Conservation (phyloP, 2,329 filamentous ascomycete genomes). For the Sporothrix brasiliensis region DNA sequence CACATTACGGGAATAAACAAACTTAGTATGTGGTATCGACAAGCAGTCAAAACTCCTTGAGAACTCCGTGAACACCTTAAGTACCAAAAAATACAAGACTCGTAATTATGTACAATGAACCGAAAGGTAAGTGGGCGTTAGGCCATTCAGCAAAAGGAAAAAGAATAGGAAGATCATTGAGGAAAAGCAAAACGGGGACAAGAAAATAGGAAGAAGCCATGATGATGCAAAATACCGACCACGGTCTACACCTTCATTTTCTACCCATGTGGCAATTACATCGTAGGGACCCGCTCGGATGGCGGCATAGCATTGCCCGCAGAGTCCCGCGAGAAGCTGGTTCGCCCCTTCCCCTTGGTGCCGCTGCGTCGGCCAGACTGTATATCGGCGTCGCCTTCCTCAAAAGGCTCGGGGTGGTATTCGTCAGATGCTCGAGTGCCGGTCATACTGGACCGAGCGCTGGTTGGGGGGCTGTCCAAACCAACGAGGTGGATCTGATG, state of each 20-base stretch:
- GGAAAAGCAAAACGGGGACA: neutral
- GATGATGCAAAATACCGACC: neutral
- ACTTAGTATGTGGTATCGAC: constrained; percentile 4
- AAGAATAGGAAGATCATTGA: neutral
- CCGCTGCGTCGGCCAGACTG: constrained; percentile 44
- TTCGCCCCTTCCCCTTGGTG: constrained; percentile 51
- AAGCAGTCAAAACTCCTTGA: neutral
- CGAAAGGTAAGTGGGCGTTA: neutral
- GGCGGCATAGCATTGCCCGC: constrained; percentile 56
- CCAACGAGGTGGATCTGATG: constrained; percentile 38
- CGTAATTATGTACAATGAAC: neutral
- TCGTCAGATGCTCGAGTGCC: constrained; percentile 21
- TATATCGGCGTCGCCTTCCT: constrained; percentile 52
- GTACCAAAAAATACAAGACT: neutral
- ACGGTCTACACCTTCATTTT: neutral
- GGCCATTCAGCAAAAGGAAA: neutral
- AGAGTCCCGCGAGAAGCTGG: constrained; percentile 49
- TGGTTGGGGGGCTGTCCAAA: constrained; percentile 35
- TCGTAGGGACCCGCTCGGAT: constrained; percentile 55
- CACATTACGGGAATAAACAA: neutral
- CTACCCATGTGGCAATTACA: constrained; percentile 18
- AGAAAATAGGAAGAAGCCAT: no score
- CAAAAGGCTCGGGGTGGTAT: constrained; percentile 26
- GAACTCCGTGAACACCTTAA: neutral
- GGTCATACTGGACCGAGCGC: neutral